Base-by-base conservation (phyloP, 345 rosid species). In the Camelina neglecta region DNA sequence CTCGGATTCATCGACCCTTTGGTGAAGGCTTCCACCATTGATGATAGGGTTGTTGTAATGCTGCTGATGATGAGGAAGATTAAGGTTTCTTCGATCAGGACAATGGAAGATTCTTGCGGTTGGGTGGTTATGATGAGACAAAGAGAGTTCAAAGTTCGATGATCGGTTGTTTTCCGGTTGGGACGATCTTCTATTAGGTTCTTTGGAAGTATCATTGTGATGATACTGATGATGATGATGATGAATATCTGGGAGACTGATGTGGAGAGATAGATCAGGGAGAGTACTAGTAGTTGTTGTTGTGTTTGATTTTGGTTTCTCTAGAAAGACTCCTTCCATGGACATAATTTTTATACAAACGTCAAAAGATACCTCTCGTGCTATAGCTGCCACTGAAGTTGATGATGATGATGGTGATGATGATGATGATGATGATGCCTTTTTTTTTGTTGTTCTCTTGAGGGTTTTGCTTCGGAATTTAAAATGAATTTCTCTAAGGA, bases 261-360 rank as follows among this genome's bases (percentile, higher is more conserved):
- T 89, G 73, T 89, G 86, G 50, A 89, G 81, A 64, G 95, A 89
- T 18, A 89, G 92, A 86, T 89, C 92, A 75, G 95, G 95, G 67
- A 67, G 66, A 73, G 58, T 59, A 21, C 45, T 29, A 12, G 50
- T 53, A 31, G 53, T 20, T 23, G 50, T 20, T 24, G 50, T 60
- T 35, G 81, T 77, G 73, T 73, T 81, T 67, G 88, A 60, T 54
- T 85, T 78, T 31, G 84, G 78, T 80, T 79, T 79, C 60, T 87
- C 90, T 56, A 84, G 56, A 75, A 84, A 84, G 73, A 81, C 72
- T 74, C 89, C 85, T 69, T 89, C 85, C 49, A 84, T 77, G 74
- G 91, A 86, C 81, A 84, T 85, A 41, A 60, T 73, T 6, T 56
- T 71, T 68, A 49, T 23, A 23, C 50, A 36, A 65, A 44, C 69